Evolutionary conservation across 225 moss, liverwort and hornwort species (phyloP), one percentile per base, ranked within the genome.

Genomic region (Rhytidiadelphus loreus): DNA sequence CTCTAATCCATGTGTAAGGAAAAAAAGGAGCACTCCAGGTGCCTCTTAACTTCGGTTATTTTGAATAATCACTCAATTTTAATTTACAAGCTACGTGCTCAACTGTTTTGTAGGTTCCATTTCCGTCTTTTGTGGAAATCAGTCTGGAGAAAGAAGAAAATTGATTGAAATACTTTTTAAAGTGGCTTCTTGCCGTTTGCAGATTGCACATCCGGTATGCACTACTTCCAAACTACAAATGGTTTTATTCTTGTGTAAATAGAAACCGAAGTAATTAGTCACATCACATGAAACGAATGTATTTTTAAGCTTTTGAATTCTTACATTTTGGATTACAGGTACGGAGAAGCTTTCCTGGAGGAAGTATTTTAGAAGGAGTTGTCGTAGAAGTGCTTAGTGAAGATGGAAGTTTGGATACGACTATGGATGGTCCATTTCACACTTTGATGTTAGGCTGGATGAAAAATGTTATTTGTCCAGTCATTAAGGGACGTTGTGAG

Each of bases 381-480:
- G 58, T 84, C 52, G 82, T 96, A 55, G 86, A 92, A 50, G 88
- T 95, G 63, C 50, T 94, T 29, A 91, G 92, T 65, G 85, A 88
- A 20, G 61, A 62, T 52, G 95, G 90, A 53, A 46, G n/a, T 39
- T 79, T 92, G 39, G 94, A 93, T 62, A 60, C 70, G 12, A 81
- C 87, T 30, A 81, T 93, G 41, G 91, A 93, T 88, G 94, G 93
- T 58, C 90, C 91, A 28, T 74, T 50, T 56, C 91, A 96, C 57
- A 87, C 86, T 56, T 83, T 96, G 48, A 89, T 81, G 28, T 72
- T 93, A 46, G 88, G 90, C 71, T 96, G 95, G 96, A 90, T 94
- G 89, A 89, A 86, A 25, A 94, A 95, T 30, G 92, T 96, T 19
- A 92, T 84, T 37, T 94, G 89, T 75, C 94, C 95, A 71, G 78